Percentiles rank a stretch among this genome's conserved stretches.
These are phyloP conservation scores for Botrytis cinerea DNA, from an alignment of 2,329 filamentous ascomycete species.

Conservation along the genomic window DNA sequence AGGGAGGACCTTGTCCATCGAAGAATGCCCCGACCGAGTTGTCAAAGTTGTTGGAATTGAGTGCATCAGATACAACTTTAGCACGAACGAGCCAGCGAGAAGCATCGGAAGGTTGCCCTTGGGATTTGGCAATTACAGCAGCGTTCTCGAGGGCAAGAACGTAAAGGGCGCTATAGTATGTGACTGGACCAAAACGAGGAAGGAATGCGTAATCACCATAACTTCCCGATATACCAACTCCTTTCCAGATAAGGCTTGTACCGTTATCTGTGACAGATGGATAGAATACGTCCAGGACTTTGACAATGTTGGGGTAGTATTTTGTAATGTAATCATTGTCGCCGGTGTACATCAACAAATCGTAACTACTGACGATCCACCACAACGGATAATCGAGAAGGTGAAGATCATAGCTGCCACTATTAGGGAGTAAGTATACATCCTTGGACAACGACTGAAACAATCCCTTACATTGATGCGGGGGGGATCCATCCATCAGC, in stretches of 20 bases:
- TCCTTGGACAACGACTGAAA: too few species aligned
- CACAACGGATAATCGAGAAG: conserved; percentile 56
- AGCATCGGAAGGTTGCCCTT: conserved; percentile 43
- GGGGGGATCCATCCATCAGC: conserved; percentile 56
- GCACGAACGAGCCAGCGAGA: conserved; percentile 47
- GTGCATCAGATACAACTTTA: conserved; percentile 41
- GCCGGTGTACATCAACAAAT: conserved; percentile 53
- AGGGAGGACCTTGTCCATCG: conserved; percentile 43
- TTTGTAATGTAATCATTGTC: conserved; percentile 46
- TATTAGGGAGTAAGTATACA: conserved; percentile 29
- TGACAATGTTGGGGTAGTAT: conserved; percentile 47
- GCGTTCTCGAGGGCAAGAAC: conserved; percentile 49
- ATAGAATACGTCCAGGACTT: conserved; percentile 51
- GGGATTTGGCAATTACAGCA: conserved; percentile 46
- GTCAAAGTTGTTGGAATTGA: conserved; percentile 47
- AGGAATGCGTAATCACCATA: conserved; percentile 57
- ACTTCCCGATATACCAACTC: conserved; percentile 39
- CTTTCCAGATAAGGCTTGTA: conserved; percentile 48
- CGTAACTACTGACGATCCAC: conserved; percentile 53
- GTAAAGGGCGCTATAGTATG: conserved; percentile 56
- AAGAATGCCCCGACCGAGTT: conserved; percentile 48
- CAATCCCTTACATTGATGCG: conserved; percentile 49
- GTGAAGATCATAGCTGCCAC: conserved; percentile 49
- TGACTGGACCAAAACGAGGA: conserved; percentile 49
- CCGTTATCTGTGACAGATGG: conserved; percentile 45